Base-by-base conservation (phyloP, 208 protist genomes). In the Porcisia hertigi region DNA sequence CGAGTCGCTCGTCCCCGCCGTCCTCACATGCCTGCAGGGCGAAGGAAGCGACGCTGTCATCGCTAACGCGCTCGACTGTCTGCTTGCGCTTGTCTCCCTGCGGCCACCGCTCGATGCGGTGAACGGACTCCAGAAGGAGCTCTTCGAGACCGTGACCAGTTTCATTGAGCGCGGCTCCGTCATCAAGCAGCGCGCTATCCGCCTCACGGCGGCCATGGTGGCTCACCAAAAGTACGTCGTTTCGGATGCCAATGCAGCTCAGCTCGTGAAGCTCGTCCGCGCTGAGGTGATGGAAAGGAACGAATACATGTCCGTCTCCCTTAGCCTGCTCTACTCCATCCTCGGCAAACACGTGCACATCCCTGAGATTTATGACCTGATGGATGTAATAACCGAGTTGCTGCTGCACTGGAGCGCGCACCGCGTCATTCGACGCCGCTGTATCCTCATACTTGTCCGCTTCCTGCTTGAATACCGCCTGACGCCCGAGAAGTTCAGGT, bases 391-490 rank as follows among this genome's bases (percentile, higher is more conserved):
- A 23, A 96, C 93, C 65, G 93, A 98, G 76, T 69, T 96, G 47
- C 74, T 98, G 64, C 81, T 98, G 74, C 94, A 98, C 75, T 81
- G 87, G 64, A 76, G 87, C 53, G 82, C 82, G 30, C 93, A 91
- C 47, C 76, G 76, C 41, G 78, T 93, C 16, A 88, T 98, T 59
- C 84, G 90, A 23, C 83, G 86, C 30, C 92, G 88, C 54, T 96
- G 91, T 77, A 86, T 95, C 47, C 71, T 89, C 52, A 86, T 94
- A 34, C 63, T 98, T 23, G 86, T 88, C 9, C 88, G 92, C 73
- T 98, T 98, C 83, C 80, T 98, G 25, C 96, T 93, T n/a, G 93
- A 98, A 84, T 98, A 94, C 80, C 85, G 88, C 52, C 87, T 98
- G 73, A 98, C 94, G 12, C 88, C 87, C 20, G 83, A 91, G 54